A percentile compares a stretch with the other conserved stretches of the same genome.
These are phyloP conservation scores for Phyllosticta capitalensis DNA, from an alignment of 2,329 filamentous ascomycete genomes.

Conservation along the genomic window DNA sequence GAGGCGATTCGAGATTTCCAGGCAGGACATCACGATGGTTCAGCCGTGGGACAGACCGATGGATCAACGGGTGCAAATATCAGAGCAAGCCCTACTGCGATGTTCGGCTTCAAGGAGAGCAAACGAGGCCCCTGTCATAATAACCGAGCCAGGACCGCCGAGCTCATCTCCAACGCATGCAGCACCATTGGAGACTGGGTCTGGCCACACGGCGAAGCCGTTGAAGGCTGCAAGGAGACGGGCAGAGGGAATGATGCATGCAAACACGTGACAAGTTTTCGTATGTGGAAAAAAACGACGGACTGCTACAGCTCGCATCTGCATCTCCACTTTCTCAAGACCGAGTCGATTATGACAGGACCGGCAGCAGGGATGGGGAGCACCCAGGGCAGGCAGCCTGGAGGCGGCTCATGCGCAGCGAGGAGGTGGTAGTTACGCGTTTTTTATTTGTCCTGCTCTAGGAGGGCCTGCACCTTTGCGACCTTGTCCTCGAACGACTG, in stretches of 20 bases:
- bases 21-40: neutral
- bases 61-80: neutral
- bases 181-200: neutral
- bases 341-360: neutral
- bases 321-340: neutral
- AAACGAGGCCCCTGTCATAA: neutral
- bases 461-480: slow-evolving; percentile 34
- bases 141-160: neutral
- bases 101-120: neutral
- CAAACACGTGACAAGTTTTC: neutral
- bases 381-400: too few species aligned
- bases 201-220: neutral
- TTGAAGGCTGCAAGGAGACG: neutral
- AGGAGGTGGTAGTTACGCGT: neutral
- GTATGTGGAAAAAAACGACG: neutral
- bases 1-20: neutral
- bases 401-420: neutral
- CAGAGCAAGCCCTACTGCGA: neutral
- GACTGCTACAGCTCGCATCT: neutral
- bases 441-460: neutral
- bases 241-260: neutral
- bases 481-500: slow-evolving; percentile 79
- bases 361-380: neutral
- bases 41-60: neutral
- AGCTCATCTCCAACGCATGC: neutral